These are phyloP conservation scores for Eucalyptus curtisii DNA, from an alignment of 345 rosid species.

Conservation along the genomic window DNA sequence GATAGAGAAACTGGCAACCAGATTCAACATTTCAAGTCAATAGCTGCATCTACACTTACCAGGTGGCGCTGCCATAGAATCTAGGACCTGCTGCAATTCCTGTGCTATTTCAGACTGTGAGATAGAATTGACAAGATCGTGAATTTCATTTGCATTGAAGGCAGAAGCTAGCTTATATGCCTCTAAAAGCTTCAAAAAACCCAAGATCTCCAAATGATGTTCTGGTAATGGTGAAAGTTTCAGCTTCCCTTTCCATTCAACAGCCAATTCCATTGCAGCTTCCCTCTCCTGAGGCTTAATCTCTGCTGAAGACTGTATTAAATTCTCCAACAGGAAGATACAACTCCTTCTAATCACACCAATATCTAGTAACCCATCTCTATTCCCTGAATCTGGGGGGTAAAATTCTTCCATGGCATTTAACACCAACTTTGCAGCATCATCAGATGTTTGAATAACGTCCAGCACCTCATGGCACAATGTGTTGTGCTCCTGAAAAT, in stretches of 20 bases:
- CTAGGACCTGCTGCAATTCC: conserved; percentile 11
- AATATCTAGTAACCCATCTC: background rate
- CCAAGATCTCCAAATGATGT: conserved; percentile 18
- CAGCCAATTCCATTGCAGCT: conserved; percentile 20
- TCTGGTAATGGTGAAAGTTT: background rate
- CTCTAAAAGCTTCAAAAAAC: conserved; percentile 20
- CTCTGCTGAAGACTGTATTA: conserved; percentile 10
- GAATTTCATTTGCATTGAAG: conserved; percentile 9
- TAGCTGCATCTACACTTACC: background rate
- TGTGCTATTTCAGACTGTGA: conserved; percentile 2
- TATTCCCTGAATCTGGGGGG: conserved; percentile 3
- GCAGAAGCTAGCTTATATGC: conserved; percentile 18
- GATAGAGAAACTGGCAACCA: background rate
- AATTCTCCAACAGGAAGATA: conserved; percentile 25
- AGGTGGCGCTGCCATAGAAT: background rate
- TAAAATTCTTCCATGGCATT: conserved; percentile 28
- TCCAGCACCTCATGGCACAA: conserved; percentile 4
- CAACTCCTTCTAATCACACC: conserved; percentile 16
- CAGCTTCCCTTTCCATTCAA: conserved; percentile 23
- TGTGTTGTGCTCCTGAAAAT: conserved; percentile 2
- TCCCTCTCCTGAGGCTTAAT: conserved; percentile 6
- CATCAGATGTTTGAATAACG: conserved; percentile 10
- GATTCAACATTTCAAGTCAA: background rate
- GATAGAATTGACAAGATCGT: conserved; percentile 4
- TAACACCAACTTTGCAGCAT: conserved; percentile 43